Evolutionary conservation across 495 filamentous ascomycete genomes (phyloP), one percentile per base, ranked within the genome.

Genomic region (Umbilicaria muhlenbergii): DNA sequence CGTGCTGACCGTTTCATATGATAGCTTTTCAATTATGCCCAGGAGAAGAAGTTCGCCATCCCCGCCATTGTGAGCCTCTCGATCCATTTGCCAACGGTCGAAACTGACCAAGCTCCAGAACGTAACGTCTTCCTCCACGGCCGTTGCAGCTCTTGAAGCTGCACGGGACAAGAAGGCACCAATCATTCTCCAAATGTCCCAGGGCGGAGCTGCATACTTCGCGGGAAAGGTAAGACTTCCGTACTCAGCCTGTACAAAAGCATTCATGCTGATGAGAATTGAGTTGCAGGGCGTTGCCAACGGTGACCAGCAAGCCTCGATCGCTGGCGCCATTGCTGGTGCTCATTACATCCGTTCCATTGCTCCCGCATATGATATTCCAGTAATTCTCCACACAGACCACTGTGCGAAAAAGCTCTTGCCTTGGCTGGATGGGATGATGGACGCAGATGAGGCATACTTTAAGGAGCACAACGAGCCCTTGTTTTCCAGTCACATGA

Each of bases 401-500:
- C 86, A 92, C 68, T 93, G 86, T 62, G 86, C 86, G 59, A 87
- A 84, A 79, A 91, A 92, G 74, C 78, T 92, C 39, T 74, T 91
- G 13, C 86, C 86, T 36, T 95, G 92, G 91, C 67, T 98, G 54
- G 91, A 96, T 60, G 91, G 91, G 54, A 88, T 98, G 79, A 64
- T 96, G 39, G 84, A 86, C 50, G 82, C 71, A 42, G 87, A 94
- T 59, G 92, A 99, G 78, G 67, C 65, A 41, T 86, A 88, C 71
- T 92, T 89, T 81, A 88, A 93, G 74, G 58, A 76, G 56, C 78
- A 92, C 62, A 83, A 83, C 62, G 80, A 87, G 62, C 91, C 92
- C 44, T 81, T 98, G 38, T 99, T 89, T 77, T 85, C 78, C 56
- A 78, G 69, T 53, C 91, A 99, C 75, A 96, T 99, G 91, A 94